Evolutionary conservation across 768 basidiomycete genomes (phyloP).

Genomic region (Dentipellis sp.): DNA sequence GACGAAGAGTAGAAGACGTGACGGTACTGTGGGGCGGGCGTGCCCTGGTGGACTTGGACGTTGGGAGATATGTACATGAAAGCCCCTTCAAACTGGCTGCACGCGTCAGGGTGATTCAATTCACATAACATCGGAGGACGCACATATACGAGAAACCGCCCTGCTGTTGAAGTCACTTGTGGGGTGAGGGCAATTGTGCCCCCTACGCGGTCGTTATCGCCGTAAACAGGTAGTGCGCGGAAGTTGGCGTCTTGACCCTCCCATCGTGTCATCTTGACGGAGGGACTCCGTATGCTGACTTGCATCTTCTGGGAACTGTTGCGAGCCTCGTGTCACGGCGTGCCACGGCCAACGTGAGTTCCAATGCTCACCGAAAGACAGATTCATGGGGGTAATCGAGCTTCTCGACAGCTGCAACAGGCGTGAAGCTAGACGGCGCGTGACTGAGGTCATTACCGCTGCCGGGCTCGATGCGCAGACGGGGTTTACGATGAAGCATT

Average conservation of each 20-base stretch:
- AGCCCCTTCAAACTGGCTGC: conserved; percentile 48
- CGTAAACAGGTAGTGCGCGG: conserved; percentile 41
- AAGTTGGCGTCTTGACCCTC: conserved; percentile 16
- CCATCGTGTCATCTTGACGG: conserved; percentile 37
- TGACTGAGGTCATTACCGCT: neutral
- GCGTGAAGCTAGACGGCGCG: conserved; percentile 1
- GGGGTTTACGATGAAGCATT: neutral
- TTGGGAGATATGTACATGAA: conserved; percentile 36
- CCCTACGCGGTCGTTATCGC: conserved; percentile 47
- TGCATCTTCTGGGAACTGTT: conserved; percentile 34
- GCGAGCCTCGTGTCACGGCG: neutral
- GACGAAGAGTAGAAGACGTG: conserved; percentile 20
- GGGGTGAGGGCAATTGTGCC: conserved; percentile 53
- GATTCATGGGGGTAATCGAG: conserved; percentile 3
- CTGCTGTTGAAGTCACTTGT: conserved; percentile 35
- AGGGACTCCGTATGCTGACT: conserved; percentile 53
- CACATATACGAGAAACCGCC: conserved; percentile 52
- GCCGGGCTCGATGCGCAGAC: neutral
- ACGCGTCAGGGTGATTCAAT: conserved; percentile 1
- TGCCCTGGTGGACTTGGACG: conserved; percentile 13
- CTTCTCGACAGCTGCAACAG: neutral
- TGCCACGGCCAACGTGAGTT: neutral
- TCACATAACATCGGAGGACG: conserved; percentile 8
- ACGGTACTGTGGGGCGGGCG: conserved; percentile 14
- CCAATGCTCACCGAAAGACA: conserved; percentile 2